Evolutionary conservation across 2,329 filamentous ascomycete genomes (phyloP), one percentile per base, ranked within the genome.

Genomic region (Aspergillus felis): DNA sequence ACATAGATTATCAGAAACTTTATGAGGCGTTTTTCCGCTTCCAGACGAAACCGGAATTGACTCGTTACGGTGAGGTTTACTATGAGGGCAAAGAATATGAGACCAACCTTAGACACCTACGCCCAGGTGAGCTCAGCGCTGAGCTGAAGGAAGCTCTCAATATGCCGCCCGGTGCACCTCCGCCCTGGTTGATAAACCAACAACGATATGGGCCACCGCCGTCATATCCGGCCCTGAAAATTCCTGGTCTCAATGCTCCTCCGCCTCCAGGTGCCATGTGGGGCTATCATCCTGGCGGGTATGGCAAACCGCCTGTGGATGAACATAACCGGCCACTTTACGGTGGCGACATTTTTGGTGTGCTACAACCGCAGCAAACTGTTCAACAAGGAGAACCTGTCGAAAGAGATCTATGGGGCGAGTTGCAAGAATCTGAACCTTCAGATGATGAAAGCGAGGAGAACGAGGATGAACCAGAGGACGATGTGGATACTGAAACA

Each of bases 61-160:
- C 94, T 32, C 85, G 92, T 47, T 99, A 96, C 67, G 94, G 94
- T 44, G 94, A 99, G 74, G 92, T 99, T n/a, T 99, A 99, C 76
- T 97, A 97, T 73, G 94, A 99, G 76, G 94, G 94, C 71, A 99
- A 99, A 74, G 94, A 99, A 73, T 94, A 91, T 70, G 94, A 99
- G 76, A 96, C 94, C 0, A 96, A 97, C 72, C 84, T 96, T 62
- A 88, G 90, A 66, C 90, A 97, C 76, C 84, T 97, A 58, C 87
- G 92, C 62, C 91, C 94, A 1, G 94, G 94, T 38, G 92, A 97
- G 66, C 76, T 97, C 51, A 94, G 88, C 65, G 91, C 97, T 55
- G 87, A 91, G 66, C 82, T 97, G 44, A 93, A 91, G 69, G 93
- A 97, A 70, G 93, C 94, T 4, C 83, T 99, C 1, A 94, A 91